Percentiles rank a stretch among this genome's conserved stretches.
These are phyloP conservation scores for Lachnellula arida DNA, from an alignment of 2,329 filamentous ascomycete genomes.

Conservation along the genomic window DNA sequence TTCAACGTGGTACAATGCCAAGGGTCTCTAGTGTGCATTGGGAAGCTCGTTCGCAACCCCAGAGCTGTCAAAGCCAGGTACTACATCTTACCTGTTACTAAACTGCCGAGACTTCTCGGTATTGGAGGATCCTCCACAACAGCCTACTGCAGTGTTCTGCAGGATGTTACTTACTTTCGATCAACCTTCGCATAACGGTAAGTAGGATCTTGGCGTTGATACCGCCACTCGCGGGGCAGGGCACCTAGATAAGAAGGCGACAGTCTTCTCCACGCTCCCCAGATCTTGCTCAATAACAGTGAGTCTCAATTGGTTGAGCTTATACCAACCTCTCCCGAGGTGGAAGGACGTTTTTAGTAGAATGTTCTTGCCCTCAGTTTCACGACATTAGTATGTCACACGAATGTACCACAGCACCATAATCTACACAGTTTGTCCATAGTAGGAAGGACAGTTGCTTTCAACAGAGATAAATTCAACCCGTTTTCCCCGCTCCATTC, in stretches of 20 bases:
- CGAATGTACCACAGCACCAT: neutral
- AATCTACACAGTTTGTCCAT: neutral
- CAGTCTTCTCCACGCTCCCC: neutral
- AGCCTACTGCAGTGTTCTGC: neutral
- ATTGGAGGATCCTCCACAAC: neutral
- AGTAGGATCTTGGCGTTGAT: neutral
- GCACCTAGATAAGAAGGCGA: constrained; percentile 1
- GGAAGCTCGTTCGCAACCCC: neutral
- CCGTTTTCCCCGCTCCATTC: neutral
- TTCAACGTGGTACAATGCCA: neutral
- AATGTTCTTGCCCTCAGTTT: neutral
- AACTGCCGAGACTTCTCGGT: neutral
- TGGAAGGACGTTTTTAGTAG: constrained; percentile 3
- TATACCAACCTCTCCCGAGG: neutral
- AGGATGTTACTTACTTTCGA: neutral
- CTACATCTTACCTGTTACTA: neutral
- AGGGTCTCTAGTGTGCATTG: neutral
- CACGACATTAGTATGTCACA: neutral
- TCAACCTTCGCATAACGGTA: neutral
- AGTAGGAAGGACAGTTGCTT: neutral
- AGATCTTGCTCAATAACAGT: neutral
- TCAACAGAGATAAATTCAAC: neutral
- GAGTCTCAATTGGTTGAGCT: neutral
- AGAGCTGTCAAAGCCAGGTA: neutral
- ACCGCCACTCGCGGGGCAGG: neutral